These are phyloP conservation scores for Leptographium wingfieldii DNA, from an alignment of 2,329 filamentous ascomycete species.

Conservation along the genomic window DNA sequence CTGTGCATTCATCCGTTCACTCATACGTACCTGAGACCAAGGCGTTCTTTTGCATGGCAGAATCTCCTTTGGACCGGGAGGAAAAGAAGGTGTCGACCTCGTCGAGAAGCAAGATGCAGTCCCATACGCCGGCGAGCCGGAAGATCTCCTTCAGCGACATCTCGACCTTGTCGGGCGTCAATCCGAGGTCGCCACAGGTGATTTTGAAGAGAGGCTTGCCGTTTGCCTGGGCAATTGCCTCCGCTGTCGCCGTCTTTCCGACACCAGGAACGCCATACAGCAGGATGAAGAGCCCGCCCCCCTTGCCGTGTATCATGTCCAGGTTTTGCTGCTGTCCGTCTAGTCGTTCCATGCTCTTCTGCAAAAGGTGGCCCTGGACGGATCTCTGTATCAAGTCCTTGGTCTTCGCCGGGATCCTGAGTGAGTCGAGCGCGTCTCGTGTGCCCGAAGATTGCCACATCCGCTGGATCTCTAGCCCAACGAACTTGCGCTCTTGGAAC, in stretches of 20 bases:
- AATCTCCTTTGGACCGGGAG: constrained; percentile 9
- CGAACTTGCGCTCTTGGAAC: constrained; percentile 16
- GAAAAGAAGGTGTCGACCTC: constrained; percentile 17
- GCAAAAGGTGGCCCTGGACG: not conserved
- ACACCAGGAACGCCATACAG: constrained; percentile 35
- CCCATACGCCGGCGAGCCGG: constrained; percentile 12
- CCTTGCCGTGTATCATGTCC: constrained; percentile 19
- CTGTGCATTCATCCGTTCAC: not conserved
- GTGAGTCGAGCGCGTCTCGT: not conserved
- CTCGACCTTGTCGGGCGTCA: constrained; percentile 23
- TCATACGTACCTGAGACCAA: constrained; percentile 19
- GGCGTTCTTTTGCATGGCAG: constrained; percentile 17
- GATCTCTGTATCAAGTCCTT: constrained; percentile 14
- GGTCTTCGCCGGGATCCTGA: not conserved
- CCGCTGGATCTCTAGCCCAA: constrained; percentile 8
- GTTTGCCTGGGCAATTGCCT: constrained; percentile 23
- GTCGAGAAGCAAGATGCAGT: constrained; percentile 15
- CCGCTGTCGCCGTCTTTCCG: constrained; percentile 34
- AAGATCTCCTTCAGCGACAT: constrained; percentile 15
- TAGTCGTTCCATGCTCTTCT: not conserved
- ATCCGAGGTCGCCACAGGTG: constrained; percentile 34
- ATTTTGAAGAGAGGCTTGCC: constrained; percentile 33
- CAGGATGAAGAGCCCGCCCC: constrained; percentile 29
- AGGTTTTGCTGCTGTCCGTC: constrained; percentile 21
- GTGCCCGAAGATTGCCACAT: not conserved